Evolutionary conservation across 2,329 filamentous ascomycete genomes (phyloP), one percentile per base, ranked within the genome.

Genomic region (Ilyonectria robusta): DNA sequence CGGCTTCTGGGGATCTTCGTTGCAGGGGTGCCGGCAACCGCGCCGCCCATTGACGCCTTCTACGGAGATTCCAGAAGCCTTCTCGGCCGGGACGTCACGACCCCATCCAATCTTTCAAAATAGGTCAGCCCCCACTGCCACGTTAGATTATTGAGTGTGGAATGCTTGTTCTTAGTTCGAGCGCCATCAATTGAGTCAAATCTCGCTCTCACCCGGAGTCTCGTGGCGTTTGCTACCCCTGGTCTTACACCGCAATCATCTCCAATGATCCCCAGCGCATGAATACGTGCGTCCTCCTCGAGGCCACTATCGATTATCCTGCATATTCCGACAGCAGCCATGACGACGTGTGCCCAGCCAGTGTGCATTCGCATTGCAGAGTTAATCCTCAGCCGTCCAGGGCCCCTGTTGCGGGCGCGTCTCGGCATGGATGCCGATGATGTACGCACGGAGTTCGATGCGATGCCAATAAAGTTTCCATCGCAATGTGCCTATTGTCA

Each of bases 1-100:
- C 68, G 64, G 65, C 72, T 76, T 76, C 69, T 62, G 70, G 65
- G 66, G 60, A 64, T 59, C 37, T 76, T 71, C 71, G 50, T 61
- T 70, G 62, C 73, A 75, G 75, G 73, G 74, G 61, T 75, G 17
- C 15, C 56, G 26, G 29, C 46, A 56, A 17, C 9, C 40, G 19
- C 26, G 33, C 19, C 19, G 62, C 55, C 50, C 37, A 19, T 57
- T 62, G 8, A 23, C 31, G 35, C 61, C 40, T 75, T 74, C 73
- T 40, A 67, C 50, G 51, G 47, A 42, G 35, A 51, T 76, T 75
- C 73, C 59, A 75, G 73, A 75, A 75, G 66, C 65, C 46, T 62
- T 71, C 65, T 72, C 72, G 68, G 73, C 66, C 66, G 68, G 66
- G 61, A 71, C 53, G 37, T 48, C 60, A 55, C 47, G 65, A 59